Evolutionary conservation across 768 basidiomycete species (phyloP), one percentile per base, ranked within the genome.

Genomic region (Galerina sulciceps): DNA sequence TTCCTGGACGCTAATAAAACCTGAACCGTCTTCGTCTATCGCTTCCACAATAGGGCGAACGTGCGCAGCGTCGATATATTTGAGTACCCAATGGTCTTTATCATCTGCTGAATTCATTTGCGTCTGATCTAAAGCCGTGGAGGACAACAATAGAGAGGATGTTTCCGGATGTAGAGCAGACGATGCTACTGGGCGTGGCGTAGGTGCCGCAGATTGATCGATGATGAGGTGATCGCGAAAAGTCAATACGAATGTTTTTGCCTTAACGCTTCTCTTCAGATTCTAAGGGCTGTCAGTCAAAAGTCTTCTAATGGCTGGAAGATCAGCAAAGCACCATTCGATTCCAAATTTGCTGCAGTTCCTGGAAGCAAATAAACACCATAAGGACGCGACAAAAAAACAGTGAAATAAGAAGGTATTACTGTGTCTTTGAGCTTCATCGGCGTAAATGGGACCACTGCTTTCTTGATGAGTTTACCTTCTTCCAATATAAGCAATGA

Each of bases 21-120:
- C 76, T 4, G 74, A 74, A 0, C 69, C 72, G 55, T 81, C 79
- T 34, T 75, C 75, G 43, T 81, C 79, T 40, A 79, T 75, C 0
- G 76, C 78, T 58, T 79, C 77, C 15, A 70, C 61, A 46, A 79
- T 65, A 0, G 70, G 61, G 22, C 72, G 75, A 3, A 79, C 58
- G 35, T 68, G 67, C n/a, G 61, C 51, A 11, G 75, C 55, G 37
- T 68, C 67, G 41, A 80, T 70, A 52, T 71, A 77, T 15, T 67
- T 55, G 8, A 75, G 57, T 0, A 74, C 67, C 79, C 79, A 79
- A 5, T 36, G 9, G 36, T 56, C 55, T 41, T 18, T 26, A 17
- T 66, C 56, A 40, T 64, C 62, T 4, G 59, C 62, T 22, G 50
- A 4, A 15, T 17, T 20, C 20, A 31, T 9, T 34, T 42, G 35